phyloP scores from a whole-genome alignment of 495 filamentous ascomycete genomes.

The Rhizodiscina lignyota region DNA sequence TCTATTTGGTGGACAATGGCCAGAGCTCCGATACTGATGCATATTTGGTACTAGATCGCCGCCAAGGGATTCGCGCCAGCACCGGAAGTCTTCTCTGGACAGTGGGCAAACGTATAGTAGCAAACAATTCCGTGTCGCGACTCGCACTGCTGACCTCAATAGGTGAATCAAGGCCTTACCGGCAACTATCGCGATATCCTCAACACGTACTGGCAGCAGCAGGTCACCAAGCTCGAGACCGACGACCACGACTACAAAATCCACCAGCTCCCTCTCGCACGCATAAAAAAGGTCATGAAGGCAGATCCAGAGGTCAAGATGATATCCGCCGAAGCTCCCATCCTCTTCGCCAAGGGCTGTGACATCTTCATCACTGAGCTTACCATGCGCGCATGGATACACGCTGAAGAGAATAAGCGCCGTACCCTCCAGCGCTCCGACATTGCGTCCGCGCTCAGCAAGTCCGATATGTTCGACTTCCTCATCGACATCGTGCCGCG shows the following conservation, averaged over 20 bases:
- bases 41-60: slow-evolving; percentile 38
- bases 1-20: not conserved
- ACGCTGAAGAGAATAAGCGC: slow-evolving; percentile 96
- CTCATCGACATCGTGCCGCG: slow-evolving; percentile 96
- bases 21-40: slow-evolving; percentile 2
- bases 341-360: slow-evolving; percentile 95
- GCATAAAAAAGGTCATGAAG: slow-evolving; percentile 99
- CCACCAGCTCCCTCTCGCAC: slow-evolving; percentile 84
- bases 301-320: slow-evolving; percentile 98
- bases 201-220: slow-evolving; percentile 97
- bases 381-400: slow-evolving; percentile 99
- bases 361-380: slow-evolving; percentile 99
- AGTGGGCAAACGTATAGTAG: slow-evolving; percentile 83
- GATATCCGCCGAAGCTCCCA: slow-evolving; percentile 96
- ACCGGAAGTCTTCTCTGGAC: slow-evolving; percentile 75
- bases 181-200: slow-evolving; percentile 92
- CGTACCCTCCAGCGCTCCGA: slow-evolving; percentile 90
- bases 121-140: not conserved
- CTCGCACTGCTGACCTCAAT: slow-evolving; percentile 1
- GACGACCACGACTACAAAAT: slow-evolving; percentile 97
- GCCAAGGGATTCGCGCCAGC: slow-evolving; percentile 67
- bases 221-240: slow-evolving; percentile 82
- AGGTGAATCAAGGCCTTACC: slow-evolving; percentile 90
- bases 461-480: slow-evolving; percentile 99
- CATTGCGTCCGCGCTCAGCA: slow-evolving; percentile 86